phyloP scores from a whole-genome alignment of 768 basidiomycete species.

The Boletus pseudopeckii region DNA sequence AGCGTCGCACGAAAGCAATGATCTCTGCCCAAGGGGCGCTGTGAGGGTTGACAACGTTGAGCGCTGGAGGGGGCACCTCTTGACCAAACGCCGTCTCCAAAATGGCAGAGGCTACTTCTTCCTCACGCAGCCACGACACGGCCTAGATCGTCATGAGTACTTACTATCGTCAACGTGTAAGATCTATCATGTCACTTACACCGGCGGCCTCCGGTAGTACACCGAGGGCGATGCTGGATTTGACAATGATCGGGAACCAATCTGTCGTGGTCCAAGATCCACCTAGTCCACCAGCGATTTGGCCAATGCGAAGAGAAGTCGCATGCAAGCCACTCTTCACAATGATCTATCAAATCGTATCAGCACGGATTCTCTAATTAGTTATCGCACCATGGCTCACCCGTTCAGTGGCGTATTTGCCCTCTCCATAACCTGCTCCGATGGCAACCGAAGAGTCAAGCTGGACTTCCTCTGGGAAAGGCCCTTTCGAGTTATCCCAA shows the following conservation, averaged over 20 bases:
- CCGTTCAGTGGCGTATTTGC: slow-evolving; percentile 43
- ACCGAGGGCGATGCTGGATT: slow-evolving; percentile 31
- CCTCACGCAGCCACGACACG: slow-evolving; percentile 43
- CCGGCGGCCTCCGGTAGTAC: slow-evolving; percentile 29
- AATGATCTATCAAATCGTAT: slow-evolving; percentile 30
- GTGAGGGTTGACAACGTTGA: slow-evolving; percentile 41
- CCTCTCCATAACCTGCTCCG: slow-evolving; percentile 42
- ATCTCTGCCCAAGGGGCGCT: slow-evolving; percentile 32
- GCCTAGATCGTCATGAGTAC: slow-evolving; percentile 19
- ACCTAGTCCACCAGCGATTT: slow-evolving; percentile 39
- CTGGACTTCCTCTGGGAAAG: slow-evolving; percentile 35
- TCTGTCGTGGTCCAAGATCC: slow-evolving; percentile 45
- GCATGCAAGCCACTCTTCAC: slow-evolving; percentile 35
- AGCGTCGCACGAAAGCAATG: slow-evolving; percentile 23
- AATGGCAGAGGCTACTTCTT: slow-evolving; percentile 35
- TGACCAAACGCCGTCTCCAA: slow-evolving; percentile 26
- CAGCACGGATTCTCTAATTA: background rate
- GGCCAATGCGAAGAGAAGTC: slow-evolving; percentile 43
- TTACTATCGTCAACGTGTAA: too few species aligned
- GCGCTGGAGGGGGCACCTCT: slow-evolving; percentile 15
- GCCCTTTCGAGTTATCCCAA: slow-evolving; percentile 29
- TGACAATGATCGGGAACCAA: slow-evolving; percentile 45
- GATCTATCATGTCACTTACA: slow-evolving; percentile 25
- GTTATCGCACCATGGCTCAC: slow-evolving; percentile 14
- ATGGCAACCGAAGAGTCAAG: slow-evolving; percentile 32